A percentile compares a stretch with the other conserved stretches of the same genome.
These are phyloP conservation scores for Pseudogymnoascus sp. DNA, from an alignment of 2,329 filamentous ascomycete species.

Conservation along the genomic window DNA sequence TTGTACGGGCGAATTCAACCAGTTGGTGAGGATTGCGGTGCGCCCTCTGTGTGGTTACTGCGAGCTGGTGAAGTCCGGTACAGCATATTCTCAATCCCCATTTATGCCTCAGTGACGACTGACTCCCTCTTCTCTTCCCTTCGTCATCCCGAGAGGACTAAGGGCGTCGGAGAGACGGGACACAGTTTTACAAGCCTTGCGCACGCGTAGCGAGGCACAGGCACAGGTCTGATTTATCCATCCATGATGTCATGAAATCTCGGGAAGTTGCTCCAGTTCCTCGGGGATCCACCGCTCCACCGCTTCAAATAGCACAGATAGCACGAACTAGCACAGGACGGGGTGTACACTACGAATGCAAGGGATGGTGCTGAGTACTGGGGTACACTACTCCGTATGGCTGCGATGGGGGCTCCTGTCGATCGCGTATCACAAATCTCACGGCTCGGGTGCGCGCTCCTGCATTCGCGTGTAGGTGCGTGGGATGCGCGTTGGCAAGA, in stretches of 20 bases:
- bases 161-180: not conserved
- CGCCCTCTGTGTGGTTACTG: not conserved
- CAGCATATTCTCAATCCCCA: not conserved
- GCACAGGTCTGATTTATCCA: not conserved
- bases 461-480: not conserved
- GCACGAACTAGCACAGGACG: not conserved
- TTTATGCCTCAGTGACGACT: not conserved
- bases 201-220: not conserved
- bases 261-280: not conserved
- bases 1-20: not conserved
- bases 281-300: conserved; percentile 2
- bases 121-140: not conserved
- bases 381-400: not conserved
- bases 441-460: not conserved
- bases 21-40: not conserved
- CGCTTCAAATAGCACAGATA: not conserved
- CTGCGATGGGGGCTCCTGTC: not conserved
- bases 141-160: not conserved
- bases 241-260: not conserved
- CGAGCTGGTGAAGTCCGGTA: not conserved
- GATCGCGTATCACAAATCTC: conserved; percentile 6
- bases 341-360: not conserved
- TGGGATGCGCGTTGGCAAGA: not conserved
- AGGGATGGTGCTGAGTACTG: not conserved
- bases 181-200: not conserved